Evolutionary conservation across 2,329 filamentous ascomycete species (phyloP), one percentile per base, ranked within the genome.

Genomic region (Coniochaeta ligniaria): DNA sequence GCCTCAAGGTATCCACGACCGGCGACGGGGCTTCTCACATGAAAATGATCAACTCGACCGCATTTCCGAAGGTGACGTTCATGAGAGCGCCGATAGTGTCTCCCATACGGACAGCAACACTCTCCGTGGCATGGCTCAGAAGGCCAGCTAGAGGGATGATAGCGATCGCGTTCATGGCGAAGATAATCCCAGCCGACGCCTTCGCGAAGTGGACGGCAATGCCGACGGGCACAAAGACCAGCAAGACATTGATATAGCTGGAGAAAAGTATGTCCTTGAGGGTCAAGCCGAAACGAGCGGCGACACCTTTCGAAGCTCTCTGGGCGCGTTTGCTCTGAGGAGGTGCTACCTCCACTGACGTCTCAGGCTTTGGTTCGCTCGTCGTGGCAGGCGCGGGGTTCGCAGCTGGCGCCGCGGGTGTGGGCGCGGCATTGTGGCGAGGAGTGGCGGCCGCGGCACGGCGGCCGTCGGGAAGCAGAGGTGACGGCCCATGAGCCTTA

Each of bases 1-100:
- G 59, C 59, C 57, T 56, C 17, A 11, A 47, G 12, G 38, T 5
- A n/a, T n/a, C 35, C 8, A 3, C 35, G 12, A 5, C 12, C 12
- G 8, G 16, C n/a, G 43, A 22, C 43, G 4, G 54, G 14, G 59
- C 60, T 50, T 69, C 78, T 71, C 72, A 83, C 79, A 58, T 58
- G 56, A 91, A 92, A 64, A 92, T 91, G 70, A 92, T 92, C 70
- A 92, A 74, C 73, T 92, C 89, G 26, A 92, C 89, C 24, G 89
- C 87, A 71, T 92, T 92, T 66, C 89, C 88, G 76, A 91, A 91
- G 9, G 88, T 91, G 62, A 91, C 86, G 68, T 91, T 92, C 70
- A 91, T 81, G 67, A 92, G 73, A 36, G 89, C 88, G 60, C 88
- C 88, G 54, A 91, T 76, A 3, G 87, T 87, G 70, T 92, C 89